These are phyloP conservation scores for Oryza brachyantha DNA, from an alignment of 176 grass and related monocot species.

Conservation along the genomic window DNA sequence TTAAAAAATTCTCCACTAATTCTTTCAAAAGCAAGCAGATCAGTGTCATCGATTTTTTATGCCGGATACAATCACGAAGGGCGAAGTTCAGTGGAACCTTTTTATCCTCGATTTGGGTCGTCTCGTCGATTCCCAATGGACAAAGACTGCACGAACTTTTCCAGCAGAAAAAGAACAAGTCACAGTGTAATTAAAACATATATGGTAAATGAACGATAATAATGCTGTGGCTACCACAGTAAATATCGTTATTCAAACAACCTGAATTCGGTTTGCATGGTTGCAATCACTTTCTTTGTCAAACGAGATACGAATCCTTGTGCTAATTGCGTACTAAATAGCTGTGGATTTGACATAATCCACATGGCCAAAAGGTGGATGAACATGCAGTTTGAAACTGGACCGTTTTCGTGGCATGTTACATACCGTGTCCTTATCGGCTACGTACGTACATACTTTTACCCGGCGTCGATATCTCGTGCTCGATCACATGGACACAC, in stretches of 20 bases:
- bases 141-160: background rate
- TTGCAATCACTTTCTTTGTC: background rate
- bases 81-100: background rate
- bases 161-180: background rate
- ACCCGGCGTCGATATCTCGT: background rate
- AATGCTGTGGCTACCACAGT: too few relatives aligned
- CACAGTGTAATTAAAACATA: background rate
- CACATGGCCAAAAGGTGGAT: background rate
- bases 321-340: background rate
- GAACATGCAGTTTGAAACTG: background rate
- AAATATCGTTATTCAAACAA: background rate
- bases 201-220: too few relatives aligned
- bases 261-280: background rate
- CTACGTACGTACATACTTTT: background rate
- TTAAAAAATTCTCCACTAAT: too few relatives aligned
- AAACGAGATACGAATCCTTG: background rate
- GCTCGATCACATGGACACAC: constrained; percentile 1
- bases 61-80: background rate
- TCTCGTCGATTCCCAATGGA: background rate
- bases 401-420: background rate
- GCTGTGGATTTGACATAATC: background rate
- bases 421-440: background rate
- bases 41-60: background rate
- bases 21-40: too few relatives aligned
- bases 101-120: background rate